Percentiles rank a stretch among this genome's conserved stretches.
These are phyloP conservation scores for Vigna reflexopilosa DNA, from an alignment of 306 rosid genomes.

Conservation along the genomic window DNA sequence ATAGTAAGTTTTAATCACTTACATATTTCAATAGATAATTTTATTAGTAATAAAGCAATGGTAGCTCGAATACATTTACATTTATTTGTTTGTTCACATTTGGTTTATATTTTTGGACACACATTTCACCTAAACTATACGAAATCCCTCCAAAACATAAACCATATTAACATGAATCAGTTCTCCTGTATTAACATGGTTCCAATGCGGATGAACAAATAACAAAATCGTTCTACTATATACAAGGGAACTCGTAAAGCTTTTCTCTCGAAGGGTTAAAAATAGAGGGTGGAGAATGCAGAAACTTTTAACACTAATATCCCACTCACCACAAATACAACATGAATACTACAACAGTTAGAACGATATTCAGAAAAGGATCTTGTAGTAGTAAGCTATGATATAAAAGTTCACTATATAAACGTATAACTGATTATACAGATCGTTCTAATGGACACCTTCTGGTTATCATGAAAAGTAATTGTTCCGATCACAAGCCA, in stretches of 20 bases:
- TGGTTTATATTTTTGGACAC: too few relatives aligned
- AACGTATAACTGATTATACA: not conserved
- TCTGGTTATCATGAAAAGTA: conserved; percentile 12
- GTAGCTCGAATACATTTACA: not conserved
- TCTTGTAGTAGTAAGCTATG: not conserved
- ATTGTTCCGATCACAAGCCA: conserved; percentile 24
- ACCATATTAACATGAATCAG: not conserved
- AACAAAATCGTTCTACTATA: not conserved
- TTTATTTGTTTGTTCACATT: not conserved
- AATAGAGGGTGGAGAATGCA: not conserved
- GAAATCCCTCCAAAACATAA: not conserved
- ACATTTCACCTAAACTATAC: not conserved
- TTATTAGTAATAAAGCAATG: not conserved
- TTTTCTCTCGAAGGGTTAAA: not conserved
- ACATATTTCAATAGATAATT: not conserved
- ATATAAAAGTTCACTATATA: not conserved
- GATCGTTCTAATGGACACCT: conserved; percentile 2
- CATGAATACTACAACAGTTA: conserved; percentile 5
- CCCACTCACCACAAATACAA: not conserved
- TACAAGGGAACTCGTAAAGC: not conserved
- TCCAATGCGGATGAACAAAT: not conserved
- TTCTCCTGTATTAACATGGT: not conserved
- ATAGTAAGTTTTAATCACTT: not conserved
- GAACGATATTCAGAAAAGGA: not conserved
- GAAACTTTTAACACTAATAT: conserved; percentile 8